A percentile compares a stretch with the other conserved stretches of the same genome.
These are phyloP conservation scores for Mucor sp. DNA, from an alignment of 371 early-diverging fungal species.

Conservation along the genomic window DNA sequence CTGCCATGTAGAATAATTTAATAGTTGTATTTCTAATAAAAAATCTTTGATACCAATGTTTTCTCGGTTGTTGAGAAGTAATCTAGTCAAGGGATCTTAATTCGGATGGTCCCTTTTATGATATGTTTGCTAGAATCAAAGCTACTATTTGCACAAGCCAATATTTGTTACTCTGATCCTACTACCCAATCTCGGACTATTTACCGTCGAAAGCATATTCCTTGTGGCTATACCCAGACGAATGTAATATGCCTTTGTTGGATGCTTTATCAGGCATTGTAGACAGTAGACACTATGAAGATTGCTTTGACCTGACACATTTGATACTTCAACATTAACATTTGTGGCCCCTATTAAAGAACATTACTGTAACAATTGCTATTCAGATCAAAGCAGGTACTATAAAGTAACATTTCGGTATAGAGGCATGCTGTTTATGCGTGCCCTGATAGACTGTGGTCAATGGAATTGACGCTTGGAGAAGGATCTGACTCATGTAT, in stretches of 20 bases:
- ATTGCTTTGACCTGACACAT: background rate
- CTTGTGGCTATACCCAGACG: background rate
- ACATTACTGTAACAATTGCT: background rate
- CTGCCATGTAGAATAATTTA: background rate
- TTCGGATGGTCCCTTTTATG: background rate
- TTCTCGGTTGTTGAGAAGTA: background rate
- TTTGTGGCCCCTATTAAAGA: background rate
- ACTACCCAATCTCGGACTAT: background rate
- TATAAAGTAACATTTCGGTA: background rate
- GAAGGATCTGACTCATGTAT: too few species aligned
- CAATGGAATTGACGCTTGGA: too few species aligned
- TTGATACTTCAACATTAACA: background rate
- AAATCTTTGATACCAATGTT: background rate
- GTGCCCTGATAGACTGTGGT: too few species aligned
- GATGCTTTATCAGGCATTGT: background rate
- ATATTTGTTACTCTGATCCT: background rate
- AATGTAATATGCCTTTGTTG: background rate
- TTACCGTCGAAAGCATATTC: background rate
- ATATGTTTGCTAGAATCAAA: background rate
- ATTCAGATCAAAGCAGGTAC: background rate
- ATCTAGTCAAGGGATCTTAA: background rate
- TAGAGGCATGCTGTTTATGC: too few species aligned
- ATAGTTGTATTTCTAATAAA: slow-evolving; percentile 9
- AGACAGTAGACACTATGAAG: background rate
- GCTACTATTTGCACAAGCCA: background rate